phyloP scores from a whole-genome alignment of 2,329 filamentous ascomycete genomes.

The Tolypocladium album region DNA sequence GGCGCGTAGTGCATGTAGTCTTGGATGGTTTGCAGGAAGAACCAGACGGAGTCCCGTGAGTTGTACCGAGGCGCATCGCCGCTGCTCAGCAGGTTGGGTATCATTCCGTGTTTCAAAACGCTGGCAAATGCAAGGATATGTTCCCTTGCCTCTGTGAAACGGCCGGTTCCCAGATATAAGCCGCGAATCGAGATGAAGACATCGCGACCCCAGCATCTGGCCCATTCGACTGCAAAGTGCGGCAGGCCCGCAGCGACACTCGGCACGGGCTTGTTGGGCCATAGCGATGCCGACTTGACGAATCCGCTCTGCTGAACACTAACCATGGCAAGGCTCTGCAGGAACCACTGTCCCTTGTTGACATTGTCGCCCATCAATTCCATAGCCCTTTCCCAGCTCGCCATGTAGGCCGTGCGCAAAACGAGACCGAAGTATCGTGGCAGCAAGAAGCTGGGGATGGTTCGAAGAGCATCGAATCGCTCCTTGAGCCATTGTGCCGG shows the following conservation, averaged over 20 bases:
- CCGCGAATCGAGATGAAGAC: conserved; percentile 94
- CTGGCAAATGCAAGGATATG: conserved; percentile 93
- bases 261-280: conserved; percentile 73
- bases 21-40: conserved; percentile 92
- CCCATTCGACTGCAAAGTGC: conserved; percentile 90
- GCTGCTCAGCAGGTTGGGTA: conserved; percentile 83
- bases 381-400: conserved; percentile 68
- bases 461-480: conserved; percentile 76
- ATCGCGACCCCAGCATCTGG: conserved; percentile 92
- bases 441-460: conserved; percentile 77
- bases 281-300: conserved; percentile 83
- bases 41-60: conserved; percentile 93
- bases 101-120: conserved; percentile 96
- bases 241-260: conserved; percentile 86
- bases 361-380: conserved; percentile 71
- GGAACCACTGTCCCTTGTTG: conserved; percentile 72
- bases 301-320: conserved; percentile 84
- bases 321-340: conserved; percentile 82
- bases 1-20: conserved; percentile 81
- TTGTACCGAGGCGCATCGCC: conserved; percentile 87
- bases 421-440: conserved; percentile 90
- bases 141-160: conserved; percentile 80
- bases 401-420: conserved; percentile 76
- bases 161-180: conserved; percentile 80
- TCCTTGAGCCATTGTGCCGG: conserved; percentile 71